Base-by-base conservation (phyloP, 805 yeast species). In the Starmerella geochares region DNA sequence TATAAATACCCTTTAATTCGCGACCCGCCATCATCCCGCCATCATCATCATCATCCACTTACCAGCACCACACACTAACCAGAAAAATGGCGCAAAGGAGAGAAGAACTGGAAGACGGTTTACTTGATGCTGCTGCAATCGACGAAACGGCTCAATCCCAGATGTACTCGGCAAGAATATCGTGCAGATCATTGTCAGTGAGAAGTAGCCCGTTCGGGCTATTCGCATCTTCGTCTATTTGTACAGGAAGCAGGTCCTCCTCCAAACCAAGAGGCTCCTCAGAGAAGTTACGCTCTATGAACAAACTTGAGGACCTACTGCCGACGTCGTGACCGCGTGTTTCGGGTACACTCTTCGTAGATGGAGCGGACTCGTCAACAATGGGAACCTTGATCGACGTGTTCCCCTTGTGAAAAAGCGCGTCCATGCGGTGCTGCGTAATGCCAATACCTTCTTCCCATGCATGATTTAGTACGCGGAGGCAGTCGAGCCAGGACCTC, bases 361-460 rank as follows among this genome's bases (percentile, higher is more conserved):
- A 2, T 6, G 37, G 37, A 6, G 13, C 21, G 2, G 38, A 4
- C 19, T 47, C 50, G 16, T 53, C 54, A 7, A 14, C 5, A 4
- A 48, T n/a, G 1, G 56, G 56, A 4, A 53, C 21, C 3, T 25
- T 14, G n/a, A 53, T 19, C 2, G 42, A 11, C 2, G 56, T 53
- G 14, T 53, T 48, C 23, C 66, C 67, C 54, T 56, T 58, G 56
- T 65, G 62, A 35, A 65, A 63, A 13, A 64, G 57, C 2, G 64
- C 53, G 24, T 64, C 67, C 60, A 64, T 60, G 5, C 67, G 49
- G 45, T 60, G 55, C 2, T 59, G 56, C 1, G 68, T 68, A 10
- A 64, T 51, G n/a, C 67, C 67, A 23, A 67, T 56, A 23, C 68
- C 68, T 49, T 64, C 68, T 41, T 59, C 65, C 69, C 69, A 65